Evolutionary conservation across 768 basidiomycete species (phyloP).

Genomic region (Pulveroboletus sp.): DNA sequence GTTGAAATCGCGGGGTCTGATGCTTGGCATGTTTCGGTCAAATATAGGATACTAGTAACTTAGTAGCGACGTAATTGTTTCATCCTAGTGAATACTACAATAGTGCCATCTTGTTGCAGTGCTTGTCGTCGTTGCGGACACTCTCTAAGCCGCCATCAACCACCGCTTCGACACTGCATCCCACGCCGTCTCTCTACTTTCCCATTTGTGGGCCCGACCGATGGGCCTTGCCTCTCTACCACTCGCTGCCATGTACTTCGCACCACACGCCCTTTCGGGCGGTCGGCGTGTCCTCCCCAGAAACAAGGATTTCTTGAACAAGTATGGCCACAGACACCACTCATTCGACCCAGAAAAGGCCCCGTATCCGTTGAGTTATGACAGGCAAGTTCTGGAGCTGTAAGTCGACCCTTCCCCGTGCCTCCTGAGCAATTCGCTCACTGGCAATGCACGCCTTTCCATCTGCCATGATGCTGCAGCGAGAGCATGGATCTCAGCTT

Average conservation of each 20-base stretch:
- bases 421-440: constrained; percentile 5
- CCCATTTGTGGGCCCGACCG: not conserved
- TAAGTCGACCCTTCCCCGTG: constrained; percentile 33
- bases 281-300: constrained; percentile 33
- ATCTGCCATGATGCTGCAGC: constrained; percentile 27
- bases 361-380: constrained; percentile 76
- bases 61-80: constrained; percentile 12
- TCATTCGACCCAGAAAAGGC: constrained; percentile 72
- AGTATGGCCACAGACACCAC: constrained; percentile 65
- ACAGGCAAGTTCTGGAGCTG: constrained; percentile 66
- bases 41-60: constrained; percentile 24
- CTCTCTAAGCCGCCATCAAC: constrained; percentile 6
- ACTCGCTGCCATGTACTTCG: constrained; percentile 23
- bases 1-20: constrained; percentile 38
- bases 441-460: no score
- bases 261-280: constrained; percentile 16
- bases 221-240: constrained; percentile 14
- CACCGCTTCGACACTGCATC: constrained; percentile 2
- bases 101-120: no score
- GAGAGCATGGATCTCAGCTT: constrained; percentile 56
- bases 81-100: constrained; percentile 3
- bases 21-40: constrained; percentile 28
- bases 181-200: constrained; percentile 5
- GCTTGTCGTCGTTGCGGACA: not conserved
- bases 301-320: constrained; percentile 56